phyloP scores from a whole-genome alignment of 345 rosid genomes.

The Brassica rapa region DNA sequence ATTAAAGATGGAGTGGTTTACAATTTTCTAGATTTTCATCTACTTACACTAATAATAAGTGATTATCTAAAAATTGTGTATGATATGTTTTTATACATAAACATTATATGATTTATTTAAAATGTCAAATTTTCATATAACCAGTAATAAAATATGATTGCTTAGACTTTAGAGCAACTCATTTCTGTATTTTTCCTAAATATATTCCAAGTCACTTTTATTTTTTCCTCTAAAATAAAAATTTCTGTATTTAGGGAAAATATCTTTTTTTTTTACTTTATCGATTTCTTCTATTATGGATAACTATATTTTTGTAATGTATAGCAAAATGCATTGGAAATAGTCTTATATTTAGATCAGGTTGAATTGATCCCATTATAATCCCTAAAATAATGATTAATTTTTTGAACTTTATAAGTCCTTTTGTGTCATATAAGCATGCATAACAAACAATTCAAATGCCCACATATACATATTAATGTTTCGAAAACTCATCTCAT shows the following conservation, averaged over 20 bases:
- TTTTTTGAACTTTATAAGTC: neutral
- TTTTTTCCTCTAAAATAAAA: too few relatives aligned
- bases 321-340: too few relatives aligned
- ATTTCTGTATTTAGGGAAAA: too few relatives aligned
- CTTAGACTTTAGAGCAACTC: neutral
- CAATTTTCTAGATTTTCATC: neutral
- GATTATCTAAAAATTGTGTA: neutral
- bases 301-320: too few relatives aligned
- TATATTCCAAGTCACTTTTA: too few relatives aligned
- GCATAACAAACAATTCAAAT: neutral
- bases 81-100: neutral
- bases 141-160: too few relatives aligned
- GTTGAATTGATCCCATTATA: neutral
- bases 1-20: neutral
- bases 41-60: neutral
- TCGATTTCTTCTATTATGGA: too few relatives aligned
- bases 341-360: neutral
- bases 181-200: too few relatives aligned
- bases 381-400: neutral
- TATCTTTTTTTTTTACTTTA: too few relatives aligned
- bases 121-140: neutral
- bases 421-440: neutral
- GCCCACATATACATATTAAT: neutral
- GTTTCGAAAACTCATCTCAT: neutral
- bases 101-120: neutral